phyloP scores from a whole-genome alignment of 2,329 filamentous ascomycete genomes.

The Fusarium sarcochroum region DNA sequence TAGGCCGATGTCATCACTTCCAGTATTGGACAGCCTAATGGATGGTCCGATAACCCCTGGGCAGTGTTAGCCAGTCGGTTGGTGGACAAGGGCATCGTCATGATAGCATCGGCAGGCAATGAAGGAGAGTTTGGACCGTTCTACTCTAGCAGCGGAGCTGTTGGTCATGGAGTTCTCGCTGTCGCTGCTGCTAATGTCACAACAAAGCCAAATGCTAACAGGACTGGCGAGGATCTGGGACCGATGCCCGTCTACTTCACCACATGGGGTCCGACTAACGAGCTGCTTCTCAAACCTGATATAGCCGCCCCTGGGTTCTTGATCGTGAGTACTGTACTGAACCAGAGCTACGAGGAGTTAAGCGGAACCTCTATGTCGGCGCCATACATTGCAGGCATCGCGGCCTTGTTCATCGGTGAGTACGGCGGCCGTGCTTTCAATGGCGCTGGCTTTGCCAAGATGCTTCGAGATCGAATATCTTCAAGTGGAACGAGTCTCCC shows the following conservation, averaged over 20 bases:
- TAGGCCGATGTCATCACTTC: conserved; percentile 61
- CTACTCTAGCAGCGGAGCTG: conserved; percentile 55
- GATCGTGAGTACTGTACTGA: conserved; percentile 65
- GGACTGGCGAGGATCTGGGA: conserved; percentile 43
- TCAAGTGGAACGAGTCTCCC: conserved; percentile 53
- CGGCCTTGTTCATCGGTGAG: conserved; percentile 60
- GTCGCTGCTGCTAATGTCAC: conserved; percentile 59
- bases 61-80: conserved; percentile 58
- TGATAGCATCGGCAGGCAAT: conserved; percentile 67
- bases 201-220: conserved; percentile 56
- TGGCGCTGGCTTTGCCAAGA: conserved; percentile 53
- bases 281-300: conserved; percentile 66
- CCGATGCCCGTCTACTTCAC: conserved; percentile 62
- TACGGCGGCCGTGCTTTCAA: conserved; percentile 58
- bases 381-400: conserved; percentile 67
- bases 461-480: conserved; percentile 53
- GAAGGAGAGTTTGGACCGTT: conserved; percentile 64
- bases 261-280: conserved; percentile 67
- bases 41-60: conserved; percentile 60
- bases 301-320: conserved; percentile 64
- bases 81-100: conserved; percentile 61
- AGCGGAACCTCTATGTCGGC: conserved; percentile 71
- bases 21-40: conserved; percentile 56
- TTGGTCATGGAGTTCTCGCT: conserved; percentile 53
- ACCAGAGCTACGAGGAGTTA: conserved; percentile 60